Conservation (phyloP, 192 early-diverging fungal genomes). For the Allomyces javanicus region DNA sequence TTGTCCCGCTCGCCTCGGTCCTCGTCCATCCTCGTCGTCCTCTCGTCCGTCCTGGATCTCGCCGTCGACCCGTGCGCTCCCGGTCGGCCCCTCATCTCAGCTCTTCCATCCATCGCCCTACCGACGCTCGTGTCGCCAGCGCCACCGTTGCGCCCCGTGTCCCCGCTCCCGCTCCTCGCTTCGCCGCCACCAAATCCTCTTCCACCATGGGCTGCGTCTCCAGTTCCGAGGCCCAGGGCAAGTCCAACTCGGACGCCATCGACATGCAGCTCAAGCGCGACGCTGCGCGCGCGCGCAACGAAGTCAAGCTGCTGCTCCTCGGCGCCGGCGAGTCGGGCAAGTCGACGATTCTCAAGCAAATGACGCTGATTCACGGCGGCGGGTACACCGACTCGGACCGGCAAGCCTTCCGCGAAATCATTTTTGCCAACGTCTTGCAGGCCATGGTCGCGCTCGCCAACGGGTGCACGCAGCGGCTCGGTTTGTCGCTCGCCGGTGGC, state of each 20-base stretch:
- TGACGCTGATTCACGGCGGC: constrained; percentile 92
- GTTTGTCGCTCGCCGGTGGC: constrained; percentile 43
- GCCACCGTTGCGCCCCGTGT: no score
- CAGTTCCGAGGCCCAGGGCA: constrained; percentile 40
- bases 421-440: constrained; percentile 89
- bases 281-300: constrained; percentile 55
- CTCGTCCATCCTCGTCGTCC: no score
- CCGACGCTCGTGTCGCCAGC: no score
- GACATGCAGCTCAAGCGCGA: constrained; percentile 73
- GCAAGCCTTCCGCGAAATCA: constrained; percentile 86
- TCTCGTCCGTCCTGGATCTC: no score
- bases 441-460: constrained; percentile 92
- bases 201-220: background rate
- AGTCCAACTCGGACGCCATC: constrained; percentile 71
- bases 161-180: no score
- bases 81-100: no score
- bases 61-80: no score
- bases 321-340: constrained; percentile 95
- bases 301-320: constrained; percentile 91
- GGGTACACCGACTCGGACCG: constrained; percentile 80
- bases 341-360: constrained; percentile 91
- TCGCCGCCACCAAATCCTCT: no score
- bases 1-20: no score
- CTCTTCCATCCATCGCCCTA: no score
- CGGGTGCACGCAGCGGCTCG: constrained; percentile 53